Base-by-base conservation (phyloP, 176 grass and related monocot species). In the Poa annua region DNA sequence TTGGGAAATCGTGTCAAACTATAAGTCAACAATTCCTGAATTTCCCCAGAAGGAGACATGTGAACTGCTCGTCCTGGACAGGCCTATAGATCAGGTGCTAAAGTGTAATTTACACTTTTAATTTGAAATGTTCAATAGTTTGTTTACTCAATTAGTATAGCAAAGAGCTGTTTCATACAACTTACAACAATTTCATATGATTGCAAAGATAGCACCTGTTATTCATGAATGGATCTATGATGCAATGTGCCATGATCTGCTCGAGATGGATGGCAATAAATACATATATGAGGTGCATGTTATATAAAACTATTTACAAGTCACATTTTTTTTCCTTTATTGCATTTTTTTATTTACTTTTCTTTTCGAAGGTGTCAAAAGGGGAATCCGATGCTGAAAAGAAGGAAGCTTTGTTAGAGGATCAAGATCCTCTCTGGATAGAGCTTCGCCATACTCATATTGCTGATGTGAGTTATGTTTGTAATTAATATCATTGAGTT, bases 211-310 rank as follows among this genome's bases (percentile, higher is more conserved):
- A 86, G 89, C 96, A 65, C 96, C 96, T 45, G 87, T 95, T 76
- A 98, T 98, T 88, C 96, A 98, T 55, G 96, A 98, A 88, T 98
- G 96, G 96, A 98, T 93, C 34, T 98, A 95, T 71, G 96, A 98
- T 85, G 91, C 92, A 26, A 98, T 98, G 93, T 91, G 89, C 75
- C 96, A 95, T 65, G 96, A 98, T 86, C 87, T 98, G 81, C 90
- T 98, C 2, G 86, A 88, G 72, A 91, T 98, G 90, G 96, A 95
- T 67, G 96, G 96, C 41, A 95, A 88, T 77, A 98, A 95, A 83
- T 98, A 98, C 80, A 88, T 87, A 68, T 88, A 95, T 53, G 93
- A 98, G 93, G 96, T 97, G 89, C 82, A 49, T 75, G 17, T 78
- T 20, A 76, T 53, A 42, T 22, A 34, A 56, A 39, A 52, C 36